Evolutionary conservation across 371 early-diverging fungal species (phyloP), one percentile per base, ranked within the genome.

Genomic region (Phascolomyces articulosus): DNA sequence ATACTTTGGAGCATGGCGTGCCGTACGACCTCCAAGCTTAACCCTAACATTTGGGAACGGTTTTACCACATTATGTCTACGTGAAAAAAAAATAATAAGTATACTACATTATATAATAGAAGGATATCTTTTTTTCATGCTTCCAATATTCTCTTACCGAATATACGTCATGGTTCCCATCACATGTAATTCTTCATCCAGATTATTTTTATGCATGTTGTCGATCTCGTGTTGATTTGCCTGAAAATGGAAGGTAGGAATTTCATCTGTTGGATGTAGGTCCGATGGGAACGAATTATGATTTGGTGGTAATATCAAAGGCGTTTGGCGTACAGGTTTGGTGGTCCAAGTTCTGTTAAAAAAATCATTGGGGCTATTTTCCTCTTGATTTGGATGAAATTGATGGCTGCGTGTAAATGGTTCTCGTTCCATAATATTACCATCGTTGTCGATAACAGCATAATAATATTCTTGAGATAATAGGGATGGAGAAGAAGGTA

Each of bases 171-270:
- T 54, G 18, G 58, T 72, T 4, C 63, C 53, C 15, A 29, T 6
- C 1, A 71, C 62, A 0, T 44, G 40, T 21, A 65, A 61, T 15
- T 67, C 60, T 11, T 58, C 54, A 11, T 51, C 56, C n/a, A n/a
- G n/a, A 16, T 48, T 40, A 28, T 74, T 64, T 0, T 40, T 28
- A 38, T 78, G 73, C 62, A 75, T 68, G 13, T 21, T 31, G 44
- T 73, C 73, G 40, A 64, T 20, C 18, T 49, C 58, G 1, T 29
- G 20, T 56, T 64, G 56, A 8, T 65, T 62, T 3, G 68, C 74
- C 11, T 20, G 27, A 18, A 77, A 47, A 49, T 77, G 68, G 23
- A 74, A 61, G 4, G 78, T 74, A 20, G 74, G 70, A 21, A 77
- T 77, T 51, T 77, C 55, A 40, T 63, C 67, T 10, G 58, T 53